phyloP scores from a whole-genome alignment of 2,329 filamentous ascomycete species.

The Monosporascus sp. region DNA sequence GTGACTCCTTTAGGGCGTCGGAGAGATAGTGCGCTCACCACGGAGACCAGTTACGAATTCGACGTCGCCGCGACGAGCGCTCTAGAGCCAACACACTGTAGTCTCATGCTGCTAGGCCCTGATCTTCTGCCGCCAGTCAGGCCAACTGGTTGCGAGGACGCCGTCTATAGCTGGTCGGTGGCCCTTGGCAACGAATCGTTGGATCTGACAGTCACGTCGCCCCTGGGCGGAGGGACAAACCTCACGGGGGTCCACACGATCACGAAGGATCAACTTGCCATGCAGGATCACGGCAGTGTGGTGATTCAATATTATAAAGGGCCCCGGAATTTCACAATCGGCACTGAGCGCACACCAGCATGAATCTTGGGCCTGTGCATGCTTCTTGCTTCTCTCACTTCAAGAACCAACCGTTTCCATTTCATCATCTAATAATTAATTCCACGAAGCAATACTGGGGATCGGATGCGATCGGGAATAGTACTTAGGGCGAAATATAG shows the following conservation, averaged over 20 bases:
- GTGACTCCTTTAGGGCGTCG: background rate
- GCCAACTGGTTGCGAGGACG: constrained; percentile 13
- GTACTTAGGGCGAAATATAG: no score
- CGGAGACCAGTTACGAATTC: constrained; percentile 16
- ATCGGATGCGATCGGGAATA: no score
- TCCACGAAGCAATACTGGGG: background rate
- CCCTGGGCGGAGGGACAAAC: constrained; percentile 10
- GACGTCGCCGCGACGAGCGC: constrained; percentile 8
- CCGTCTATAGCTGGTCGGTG: constrained; percentile 12
- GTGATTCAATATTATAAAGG: constrained; percentile 14
- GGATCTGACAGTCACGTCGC: constrained; percentile 13
- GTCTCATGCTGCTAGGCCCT: constrained; percentile 14
- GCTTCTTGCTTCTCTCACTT: background rate
- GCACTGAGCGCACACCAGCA: background rate
- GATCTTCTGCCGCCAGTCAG: constrained; percentile 15
- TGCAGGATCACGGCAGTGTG: constrained; percentile 11
- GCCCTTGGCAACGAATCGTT: constrained; percentile 7
- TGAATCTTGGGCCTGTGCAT: background rate
- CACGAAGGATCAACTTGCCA: constrained; percentile 10
- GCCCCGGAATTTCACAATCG: constrained; percentile 5
- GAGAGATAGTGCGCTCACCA: background rate
- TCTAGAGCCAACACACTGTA: constrained; percentile 10
- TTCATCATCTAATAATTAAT: background rate
- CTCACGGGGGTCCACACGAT: constrained; percentile 16
- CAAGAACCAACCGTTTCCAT: no score